A percentile compares a stretch with the other conserved stretches of the same genome.
Conservation (phyloP, 2,329 filamentous ascomycete genomes). For the Catunica adiposa region DNA sequence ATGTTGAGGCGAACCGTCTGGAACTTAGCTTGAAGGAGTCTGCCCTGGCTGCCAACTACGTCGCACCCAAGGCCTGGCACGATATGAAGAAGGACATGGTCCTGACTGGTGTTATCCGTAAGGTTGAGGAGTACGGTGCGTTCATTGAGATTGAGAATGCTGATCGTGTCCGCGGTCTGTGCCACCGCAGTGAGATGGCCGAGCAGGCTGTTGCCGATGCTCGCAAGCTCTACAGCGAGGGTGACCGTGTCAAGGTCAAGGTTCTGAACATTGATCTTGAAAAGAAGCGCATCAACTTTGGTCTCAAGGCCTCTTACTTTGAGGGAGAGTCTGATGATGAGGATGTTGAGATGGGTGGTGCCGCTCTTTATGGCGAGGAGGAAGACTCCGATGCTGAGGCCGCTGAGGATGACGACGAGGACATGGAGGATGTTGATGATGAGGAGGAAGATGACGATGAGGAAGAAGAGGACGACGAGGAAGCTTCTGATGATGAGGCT, state of each 20-base stretch:
- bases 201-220: constrained; percentile 69
- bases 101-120: constrained; percentile 78
- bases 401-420: constrained; percentile 24
- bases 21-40: constrained; percentile 82
- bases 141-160: constrained; percentile 85
- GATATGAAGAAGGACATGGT: constrained; percentile 66
- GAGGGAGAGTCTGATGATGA: constrained; percentile 38
- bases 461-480: constrained; percentile 22
- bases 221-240: constrained; percentile 75
- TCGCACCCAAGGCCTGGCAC: constrained; percentile 53
- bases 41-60: constrained; percentile 62
- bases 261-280: constrained; percentile 61
- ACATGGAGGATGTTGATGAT: constrained; percentile 24
- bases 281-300: constrained; percentile 70
- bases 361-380: constrained; percentile 21
- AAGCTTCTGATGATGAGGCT: constrained; percentile 22
- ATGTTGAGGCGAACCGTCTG: constrained; percentile 51
- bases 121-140: constrained; percentile 87
- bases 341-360: constrained; percentile 32
- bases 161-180: constrained; percentile 77
- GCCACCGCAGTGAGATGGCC: constrained; percentile 83
- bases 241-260: constrained; percentile 85
- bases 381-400: constrained; percentile 28
- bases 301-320: constrained; percentile 86
- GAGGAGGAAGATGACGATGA: constrained; percentile 21